Conservation (phyloP, 768 basidiomycete genomes). For the Paxillus rubicundulus region DNA sequence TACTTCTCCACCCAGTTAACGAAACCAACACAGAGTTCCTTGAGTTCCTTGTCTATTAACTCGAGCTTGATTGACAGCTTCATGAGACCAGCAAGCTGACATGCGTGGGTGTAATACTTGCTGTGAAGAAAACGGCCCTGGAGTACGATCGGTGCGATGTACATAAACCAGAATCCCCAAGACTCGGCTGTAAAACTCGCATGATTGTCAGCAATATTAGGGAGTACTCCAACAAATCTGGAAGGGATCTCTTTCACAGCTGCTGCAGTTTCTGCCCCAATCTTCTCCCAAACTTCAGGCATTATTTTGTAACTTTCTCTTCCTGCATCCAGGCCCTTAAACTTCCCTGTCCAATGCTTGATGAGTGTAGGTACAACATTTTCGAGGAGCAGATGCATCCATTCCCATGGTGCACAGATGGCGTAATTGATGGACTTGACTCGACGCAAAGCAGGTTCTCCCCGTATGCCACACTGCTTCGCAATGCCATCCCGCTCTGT, state of each 20-base stretch:
- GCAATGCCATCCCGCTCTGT: slow-evolving; percentile 1
- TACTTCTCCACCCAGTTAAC: too few relatives aligned
- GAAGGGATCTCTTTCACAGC: slow-evolving; percentile 6
- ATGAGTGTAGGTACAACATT: slow-evolving; percentile 12
- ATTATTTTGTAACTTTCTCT: too few relatives aligned
- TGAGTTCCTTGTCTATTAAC: neutral
- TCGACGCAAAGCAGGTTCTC: neutral
- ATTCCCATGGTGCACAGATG: slow-evolving; percentile 5
- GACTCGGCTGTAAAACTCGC: slow-evolving; percentile 17
- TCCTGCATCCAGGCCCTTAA: too few relatives aligned
- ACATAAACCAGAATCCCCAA: slow-evolving; percentile 9
- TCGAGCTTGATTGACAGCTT: neutral
- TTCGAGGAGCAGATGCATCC: slow-evolving; percentile 18
- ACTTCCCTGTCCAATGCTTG: too few relatives aligned
- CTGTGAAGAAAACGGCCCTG: neutral
- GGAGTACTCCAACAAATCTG: slow-evolving; percentile 1
- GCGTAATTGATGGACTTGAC: slow-evolving; percentile 6
- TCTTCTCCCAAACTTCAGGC: too few relatives aligned
- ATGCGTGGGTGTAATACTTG: slow-evolving; percentile 1
- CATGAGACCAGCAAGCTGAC: neutral
- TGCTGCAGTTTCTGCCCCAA: slow-evolving; percentile 7
- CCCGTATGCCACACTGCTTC: neutral
- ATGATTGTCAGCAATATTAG: neutral
- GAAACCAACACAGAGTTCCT: too few relatives aligned
- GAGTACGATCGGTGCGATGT: too few relatives aligned